Conservation (phyloP, 148 eudicot genomes). For the Diospyros kaki region DNA sequence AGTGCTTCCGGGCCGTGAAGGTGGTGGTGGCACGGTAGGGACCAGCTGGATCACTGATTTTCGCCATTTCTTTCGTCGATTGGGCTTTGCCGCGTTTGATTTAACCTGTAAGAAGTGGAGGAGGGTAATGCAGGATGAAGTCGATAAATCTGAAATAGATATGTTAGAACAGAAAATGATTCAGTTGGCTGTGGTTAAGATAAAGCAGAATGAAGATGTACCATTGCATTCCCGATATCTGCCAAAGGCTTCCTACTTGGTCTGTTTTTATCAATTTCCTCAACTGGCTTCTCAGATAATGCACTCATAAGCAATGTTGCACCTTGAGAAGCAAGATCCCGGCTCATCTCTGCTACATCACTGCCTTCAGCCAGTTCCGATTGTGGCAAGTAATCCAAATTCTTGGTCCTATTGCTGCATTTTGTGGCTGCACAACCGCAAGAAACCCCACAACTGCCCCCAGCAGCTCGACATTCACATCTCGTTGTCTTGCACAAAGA, state of each 20-base stretch:
- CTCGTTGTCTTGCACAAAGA: slow-evolving; percentile 76
- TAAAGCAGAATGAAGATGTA: slow-evolving; percentile 18
- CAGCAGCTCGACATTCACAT: slow-evolving; percentile 73
- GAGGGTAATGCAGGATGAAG: background rate
- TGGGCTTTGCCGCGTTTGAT: slow-evolving; percentile 59
- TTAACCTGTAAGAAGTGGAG: slow-evolving; percentile 39
- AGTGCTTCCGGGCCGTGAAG: slow-evolving; percentile 32
- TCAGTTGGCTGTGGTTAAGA: background rate
- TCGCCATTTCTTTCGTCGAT: slow-evolving; percentile 72
- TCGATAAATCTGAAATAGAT: background rate
- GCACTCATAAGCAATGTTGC: slow-evolving; percentile 75
- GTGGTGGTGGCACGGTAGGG: slow-evolving; percentile 51
- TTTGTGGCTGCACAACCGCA: slow-evolving; percentile 58
- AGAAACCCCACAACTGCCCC: slow-evolving; percentile 44
- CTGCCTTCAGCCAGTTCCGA: slow-evolving; percentile 14
- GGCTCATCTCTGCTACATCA: slow-evolving; percentile 24
- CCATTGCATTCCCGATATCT: slow-evolving; percentile 83
- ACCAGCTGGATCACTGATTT: slow-evolving; percentile 73
- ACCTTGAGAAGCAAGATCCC: slow-evolving; percentile 70
- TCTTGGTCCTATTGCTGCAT: slow-evolving; percentile 57
- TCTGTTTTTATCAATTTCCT: slow-evolving; percentile 35
- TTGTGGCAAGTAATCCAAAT: slow-evolving; percentile 15
- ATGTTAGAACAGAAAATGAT: background rate
- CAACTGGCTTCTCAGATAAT: slow-evolving; percentile 45
- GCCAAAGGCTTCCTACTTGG: slow-evolving; percentile 68